Conservation (phyloP, 441 rosid genomes). For the Arabidopsis lyrata region DNA sequence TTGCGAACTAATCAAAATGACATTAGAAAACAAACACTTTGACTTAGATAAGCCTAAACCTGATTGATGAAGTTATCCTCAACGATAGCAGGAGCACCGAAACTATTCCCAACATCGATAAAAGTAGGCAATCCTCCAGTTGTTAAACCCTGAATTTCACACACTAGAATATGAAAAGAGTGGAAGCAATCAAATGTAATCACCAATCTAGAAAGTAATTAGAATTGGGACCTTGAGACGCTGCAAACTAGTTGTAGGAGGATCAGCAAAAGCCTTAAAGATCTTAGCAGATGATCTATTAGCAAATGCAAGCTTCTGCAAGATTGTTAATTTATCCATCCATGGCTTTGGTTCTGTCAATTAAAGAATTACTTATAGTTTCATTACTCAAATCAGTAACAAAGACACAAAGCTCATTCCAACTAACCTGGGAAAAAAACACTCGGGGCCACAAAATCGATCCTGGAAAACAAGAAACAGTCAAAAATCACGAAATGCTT, state of each 20-base stretch:
- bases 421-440: conserved; percentile 66
- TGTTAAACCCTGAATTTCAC: conserved; percentile 74
- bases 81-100: conserved; percentile 95
- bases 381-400: conserved; percentile 4
- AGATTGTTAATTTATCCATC: conserved; percentile 84
- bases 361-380: not conserved
- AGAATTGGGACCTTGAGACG: conserved; percentile 71
- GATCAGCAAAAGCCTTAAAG: conserved; percentile 95
- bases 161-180: not conserved
- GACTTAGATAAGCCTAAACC: conserved; percentile 47
- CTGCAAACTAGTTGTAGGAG: conserved; percentile 97
- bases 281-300: conserved; percentile 75
- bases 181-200: not conserved
- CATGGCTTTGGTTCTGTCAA: conserved; percentile 72
- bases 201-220: not conserved
- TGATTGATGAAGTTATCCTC: conserved; percentile 90
- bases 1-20: not conserved
- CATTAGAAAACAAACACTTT: conserved; percentile 8
- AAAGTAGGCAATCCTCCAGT: conserved; percentile 98
- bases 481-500: not conserved
- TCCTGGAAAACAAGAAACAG: conserved; percentile 45
- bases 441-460: conserved; percentile 93
- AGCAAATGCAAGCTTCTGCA: conserved; percentile 73
- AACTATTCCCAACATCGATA: conserved; percentile 92
- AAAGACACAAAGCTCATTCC: not conserved